A percentile compares a stretch with the other conserved stretches of the same genome.
These are phyloP conservation scores for Pyrus betulifolia DNA, from an alignment of 306 rosid genomes.

Conservation along the genomic window DNA sequence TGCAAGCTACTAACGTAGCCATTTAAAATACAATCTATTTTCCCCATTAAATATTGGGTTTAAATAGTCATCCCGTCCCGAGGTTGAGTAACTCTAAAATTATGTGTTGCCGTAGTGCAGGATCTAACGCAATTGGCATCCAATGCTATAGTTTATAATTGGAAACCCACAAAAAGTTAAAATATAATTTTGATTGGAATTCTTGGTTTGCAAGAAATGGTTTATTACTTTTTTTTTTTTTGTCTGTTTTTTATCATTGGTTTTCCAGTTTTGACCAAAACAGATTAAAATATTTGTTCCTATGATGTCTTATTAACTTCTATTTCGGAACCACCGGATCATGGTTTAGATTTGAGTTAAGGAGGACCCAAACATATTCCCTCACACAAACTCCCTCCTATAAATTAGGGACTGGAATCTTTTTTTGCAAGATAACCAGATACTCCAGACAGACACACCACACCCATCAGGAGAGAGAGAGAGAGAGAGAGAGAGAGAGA, in stretches of 20 bases:
- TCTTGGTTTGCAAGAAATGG: constrained; percentile 34
- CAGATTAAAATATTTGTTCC: not conserved
- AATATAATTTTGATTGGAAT: not conserved
- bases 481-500: not conserved
- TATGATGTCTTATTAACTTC: not conserved
- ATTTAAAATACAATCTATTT: not conserved
- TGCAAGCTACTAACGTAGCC: constrained; percentile 22
- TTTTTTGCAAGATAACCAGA: not conserved
- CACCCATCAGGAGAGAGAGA: not conserved
- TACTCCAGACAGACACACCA: constrained; percentile 8
- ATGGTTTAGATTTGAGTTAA: constrained; percentile 9
- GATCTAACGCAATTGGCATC: constrained; percentile 14
- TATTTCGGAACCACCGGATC: not conserved
- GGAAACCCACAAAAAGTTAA: not conserved
- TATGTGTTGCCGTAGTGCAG: constrained; percentile 1
- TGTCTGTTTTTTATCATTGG: constrained; percentile 23
- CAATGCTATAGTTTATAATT: constrained; percentile 10
- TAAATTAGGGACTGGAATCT: not conserved
- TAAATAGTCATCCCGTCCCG: not conserved
- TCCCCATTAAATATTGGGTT: constrained; percentile 5
- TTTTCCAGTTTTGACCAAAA: constrained; percentile 33
- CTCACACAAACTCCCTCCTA: constrained; percentile 11
- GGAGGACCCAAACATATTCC: not conserved
- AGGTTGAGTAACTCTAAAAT: not conserved
- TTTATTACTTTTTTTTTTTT: constrained; percentile 7